Conservation (phyloP, 2,329 filamentous ascomycete species). For the Colletotrichum sp. region DNA sequence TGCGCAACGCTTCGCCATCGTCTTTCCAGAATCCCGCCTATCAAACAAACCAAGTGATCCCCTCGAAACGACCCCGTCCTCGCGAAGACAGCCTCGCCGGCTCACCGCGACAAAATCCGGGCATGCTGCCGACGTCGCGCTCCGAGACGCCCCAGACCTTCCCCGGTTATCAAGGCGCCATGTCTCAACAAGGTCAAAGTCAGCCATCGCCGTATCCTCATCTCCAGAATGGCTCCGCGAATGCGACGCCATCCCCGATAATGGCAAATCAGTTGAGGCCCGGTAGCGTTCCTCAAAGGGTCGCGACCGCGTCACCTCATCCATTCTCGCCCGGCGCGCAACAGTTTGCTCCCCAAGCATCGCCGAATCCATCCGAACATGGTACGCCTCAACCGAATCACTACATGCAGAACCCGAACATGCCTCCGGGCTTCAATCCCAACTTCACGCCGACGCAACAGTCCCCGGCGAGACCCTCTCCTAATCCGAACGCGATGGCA, state of each 20-base stretch:
- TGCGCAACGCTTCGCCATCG: constrained; percentile 78
- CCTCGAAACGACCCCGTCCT: constrained; percentile 85
- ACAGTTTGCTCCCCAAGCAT: constrained; percentile 75
- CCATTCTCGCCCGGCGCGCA: constrained; percentile 82
- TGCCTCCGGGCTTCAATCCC: constrained; percentile 63
- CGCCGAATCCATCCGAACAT: constrained; percentile 79
- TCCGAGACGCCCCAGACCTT: constrained; percentile 92
- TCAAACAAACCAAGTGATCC: constrained; percentile 84
- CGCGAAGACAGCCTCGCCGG: constrained; percentile 84
- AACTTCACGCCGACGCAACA: constrained; percentile 63
- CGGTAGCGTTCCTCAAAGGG: constrained; percentile 75
- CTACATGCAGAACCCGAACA: constrained; percentile 66
- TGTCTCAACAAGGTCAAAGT: constrained; percentile 65
- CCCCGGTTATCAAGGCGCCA: constrained; percentile 71
- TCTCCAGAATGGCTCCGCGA: constrained; percentile 80
- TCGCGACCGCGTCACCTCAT: constrained; percentile 91
- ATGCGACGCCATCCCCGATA: constrained; percentile 90
- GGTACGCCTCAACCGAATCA: constrained; percentile 76
- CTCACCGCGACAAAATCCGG: constrained; percentile 78
- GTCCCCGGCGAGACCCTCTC: constrained; percentile 60
- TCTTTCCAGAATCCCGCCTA: constrained; percentile 80
- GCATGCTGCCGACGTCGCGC: constrained; percentile 80
- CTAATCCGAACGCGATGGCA: constrained; percentile 58
- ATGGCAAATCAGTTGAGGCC: constrained; percentile 81
- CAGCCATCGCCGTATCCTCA: constrained; percentile 80